Conservation (phyloP, 495 filamentous ascomycete species). For the Wilcoxina mikolae region DNA sequence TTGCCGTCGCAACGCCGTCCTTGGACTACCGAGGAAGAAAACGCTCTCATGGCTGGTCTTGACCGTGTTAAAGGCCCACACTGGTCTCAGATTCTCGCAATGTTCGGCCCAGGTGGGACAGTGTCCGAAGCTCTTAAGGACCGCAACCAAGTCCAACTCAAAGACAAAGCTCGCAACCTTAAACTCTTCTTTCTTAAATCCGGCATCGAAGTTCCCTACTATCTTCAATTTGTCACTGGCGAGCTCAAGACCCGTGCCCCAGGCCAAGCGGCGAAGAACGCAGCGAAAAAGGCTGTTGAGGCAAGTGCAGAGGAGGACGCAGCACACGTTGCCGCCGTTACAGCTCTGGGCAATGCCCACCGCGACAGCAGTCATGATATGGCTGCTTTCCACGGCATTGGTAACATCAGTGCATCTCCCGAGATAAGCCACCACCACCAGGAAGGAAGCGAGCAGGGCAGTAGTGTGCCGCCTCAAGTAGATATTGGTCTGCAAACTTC, state of each 20-base stretch:
- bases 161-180: constrained; percentile 87
- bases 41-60: constrained; percentile 79
- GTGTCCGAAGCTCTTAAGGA: constrained; percentile 80
- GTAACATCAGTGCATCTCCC: background rate
- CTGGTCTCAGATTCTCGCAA: constrained; percentile 84
- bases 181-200: constrained; percentile 94
- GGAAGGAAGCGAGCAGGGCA: constrained; percentile 1
- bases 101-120: constrained; percentile 72
- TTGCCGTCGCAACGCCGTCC: constrained; percentile 72
- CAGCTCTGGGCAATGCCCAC: constrained; percentile 18
- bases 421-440: background rate
- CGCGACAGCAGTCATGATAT: constrained; percentile 1
- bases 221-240: constrained; percentile 79
- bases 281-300: constrained; percentile 46
- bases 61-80: constrained; percentile 87
- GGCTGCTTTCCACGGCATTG: background rate
- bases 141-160: constrained; percentile 85
- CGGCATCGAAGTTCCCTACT: constrained; percentile 81
- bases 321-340: constrained; percentile 25
- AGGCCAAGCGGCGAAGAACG: constrained; percentile 62
- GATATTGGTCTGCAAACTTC: background rate
- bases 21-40: constrained; percentile 84
- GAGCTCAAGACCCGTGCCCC: constrained; percentile 88
- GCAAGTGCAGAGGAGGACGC: constrained; percentile 24
- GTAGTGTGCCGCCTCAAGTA: background rate